These are phyloP conservation scores for Chaetomium fimeti DNA, from an alignment of 495 filamentous ascomycete species.

Conservation along the genomic window DNA sequence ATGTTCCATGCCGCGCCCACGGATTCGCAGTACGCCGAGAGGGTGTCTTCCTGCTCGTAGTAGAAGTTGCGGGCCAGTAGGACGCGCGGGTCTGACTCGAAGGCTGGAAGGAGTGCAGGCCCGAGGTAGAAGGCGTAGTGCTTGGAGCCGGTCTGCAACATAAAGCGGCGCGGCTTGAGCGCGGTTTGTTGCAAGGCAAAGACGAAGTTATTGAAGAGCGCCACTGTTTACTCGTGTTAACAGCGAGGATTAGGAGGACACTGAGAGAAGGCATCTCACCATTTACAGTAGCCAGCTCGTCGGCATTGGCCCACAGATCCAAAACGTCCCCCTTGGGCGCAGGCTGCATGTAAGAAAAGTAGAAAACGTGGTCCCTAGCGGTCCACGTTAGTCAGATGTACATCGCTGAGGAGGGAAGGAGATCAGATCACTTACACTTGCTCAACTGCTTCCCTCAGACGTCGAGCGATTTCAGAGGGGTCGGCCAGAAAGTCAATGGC, in stretches of 20 bases:
- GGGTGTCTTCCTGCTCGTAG: conserved; percentile 52
- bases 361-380: conserved; percentile 53
- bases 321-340: conserved; percentile 36
- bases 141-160: conserved; percentile 54
- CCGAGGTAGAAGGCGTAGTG: conserved; percentile 55
- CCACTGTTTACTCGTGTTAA: conserved; percentile 25
- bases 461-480: conserved; percentile 41
- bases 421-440: conserved; percentile 31
- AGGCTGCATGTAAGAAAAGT: conserved; percentile 55
- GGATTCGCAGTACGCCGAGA: conserved; percentile 38
- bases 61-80: conserved; percentile 51
- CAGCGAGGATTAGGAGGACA: not conserved
- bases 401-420: not conserved
- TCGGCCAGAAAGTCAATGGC: conserved; percentile 48
- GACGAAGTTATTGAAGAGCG: conserved; percentile 50
- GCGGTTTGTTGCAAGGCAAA: conserved; percentile 40
- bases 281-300: conserved; percentile 47
- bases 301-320: conserved; percentile 47
- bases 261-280: conserved; percentile 23
- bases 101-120: conserved; percentile 42
- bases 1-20: conserved; percentile 40
- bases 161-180: conserved; percentile 47
- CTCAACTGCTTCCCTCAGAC: conserved; percentile 30
- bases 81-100: conserved; percentile 48
- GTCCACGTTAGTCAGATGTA: conserved; percentile 18